These are phyloP conservation scores for Tuber microsphaerosporum DNA, from an alignment of 495 filamentous ascomycete genomes.

Conservation along the genomic window DNA sequence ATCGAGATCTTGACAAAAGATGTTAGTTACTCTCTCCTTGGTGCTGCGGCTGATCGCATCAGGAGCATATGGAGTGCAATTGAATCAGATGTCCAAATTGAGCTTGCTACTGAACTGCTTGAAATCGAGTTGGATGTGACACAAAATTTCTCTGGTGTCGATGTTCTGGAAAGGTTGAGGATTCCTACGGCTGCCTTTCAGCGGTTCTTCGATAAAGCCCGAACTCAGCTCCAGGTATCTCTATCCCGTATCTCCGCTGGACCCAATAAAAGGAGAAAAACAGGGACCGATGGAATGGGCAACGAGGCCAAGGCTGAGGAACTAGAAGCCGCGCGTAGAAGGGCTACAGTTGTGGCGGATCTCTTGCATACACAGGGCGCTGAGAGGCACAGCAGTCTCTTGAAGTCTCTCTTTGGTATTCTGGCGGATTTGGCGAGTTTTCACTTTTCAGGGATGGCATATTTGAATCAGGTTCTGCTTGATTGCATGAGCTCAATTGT, in stretches of 20 bases:
- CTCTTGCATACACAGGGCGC: constrained; percentile 70
- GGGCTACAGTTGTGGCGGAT: constrained; percentile 80
- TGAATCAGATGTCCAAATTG: constrained; percentile 55
- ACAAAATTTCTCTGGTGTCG: constrained; percentile 47
- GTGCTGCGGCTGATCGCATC: constrained; percentile 56
- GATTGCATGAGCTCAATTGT: constrained; percentile 71
- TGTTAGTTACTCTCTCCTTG: constrained; percentile 46
- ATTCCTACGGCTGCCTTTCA: constrained; percentile 62
- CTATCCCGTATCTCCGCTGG: constrained; percentile 1
- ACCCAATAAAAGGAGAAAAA: constrained; percentile 22
- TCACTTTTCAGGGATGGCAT: constrained; percentile 70
- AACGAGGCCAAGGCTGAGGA: constrained; percentile 47
- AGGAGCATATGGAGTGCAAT: constrained; percentile 63
- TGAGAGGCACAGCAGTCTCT: constrained; percentile 62
- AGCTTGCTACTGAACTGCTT: constrained; percentile 56
- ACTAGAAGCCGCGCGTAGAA: constrained; percentile 59
- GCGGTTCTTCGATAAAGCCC: constrained; percentile 27
- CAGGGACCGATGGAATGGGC: constrained; percentile 35
- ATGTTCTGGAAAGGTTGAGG: constrained; percentile 59
- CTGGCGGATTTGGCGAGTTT: constrained; percentile 79
- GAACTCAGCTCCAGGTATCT: constrained; percentile 18
- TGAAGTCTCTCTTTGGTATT: constrained; percentile 68
- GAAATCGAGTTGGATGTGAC: constrained; percentile 49
- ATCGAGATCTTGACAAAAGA: constrained; percentile 50
- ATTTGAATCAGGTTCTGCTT: constrained; percentile 73